Evolutionary conservation across 306 rosid species (phyloP), one percentile per base, ranked within the genome.

Genomic region (Mimosa pudica): DNA sequence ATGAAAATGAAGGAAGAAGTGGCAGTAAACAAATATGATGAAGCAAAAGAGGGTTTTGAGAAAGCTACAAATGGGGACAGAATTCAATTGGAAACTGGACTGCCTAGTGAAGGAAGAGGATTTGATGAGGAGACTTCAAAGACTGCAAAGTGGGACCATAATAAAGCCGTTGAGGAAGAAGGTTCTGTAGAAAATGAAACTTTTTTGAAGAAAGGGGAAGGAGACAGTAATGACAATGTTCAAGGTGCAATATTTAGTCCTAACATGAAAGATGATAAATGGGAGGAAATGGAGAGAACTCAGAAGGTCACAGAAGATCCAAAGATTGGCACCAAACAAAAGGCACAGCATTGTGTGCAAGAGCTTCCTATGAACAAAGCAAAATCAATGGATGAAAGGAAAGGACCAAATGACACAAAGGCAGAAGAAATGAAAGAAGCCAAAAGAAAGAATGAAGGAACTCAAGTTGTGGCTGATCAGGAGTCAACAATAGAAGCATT

Each of bases 21-120:
- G 8, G 7, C 10, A 42, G 47, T 18, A 44, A 44, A 18, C 35
- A 68, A 18, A 30, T 48, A 44, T n/a, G 36, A 18, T 44, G 55
- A 69, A 45, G 41, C 46, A 82, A 71, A 72, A 75, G 78, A 54
- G 69, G 35, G 47, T 70, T 55, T 41, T 57, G 57, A 64, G 33
- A 69, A 65, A 42, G 81, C 64, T 20, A 66, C 4, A 35, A 13
- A 24, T 10, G 4, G 20, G 47, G 78, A 70, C 0, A 78, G 1
- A 74, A 57, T 7, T 36, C 77, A 74, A 38, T 69, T 55, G 45
- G 85, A 81, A 13, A 52, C 55, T 51, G 65, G 65, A 77, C 74
- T 14, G 36, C 74, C 79, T 49, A 60, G 78, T 38, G 65, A 60
- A 4, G 42, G 1, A 30, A 36, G 45, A 70, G 68, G 41, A 77